phyloP scores from a whole-genome alignment of 805 yeast genomes.

The Myxozyma kluyveri region DNA sequence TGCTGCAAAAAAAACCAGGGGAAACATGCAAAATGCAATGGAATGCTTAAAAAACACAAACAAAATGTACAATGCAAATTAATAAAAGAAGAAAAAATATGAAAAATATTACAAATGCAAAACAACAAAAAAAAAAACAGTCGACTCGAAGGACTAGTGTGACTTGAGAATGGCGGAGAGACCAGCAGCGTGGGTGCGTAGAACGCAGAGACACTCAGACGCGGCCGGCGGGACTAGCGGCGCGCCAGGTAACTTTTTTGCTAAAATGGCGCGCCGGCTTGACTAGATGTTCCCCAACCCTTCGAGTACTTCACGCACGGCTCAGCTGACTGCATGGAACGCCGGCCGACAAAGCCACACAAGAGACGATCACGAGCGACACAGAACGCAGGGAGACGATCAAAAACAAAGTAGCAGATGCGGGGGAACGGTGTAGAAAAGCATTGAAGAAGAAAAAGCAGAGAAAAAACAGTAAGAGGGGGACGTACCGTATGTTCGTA shows the following conservation, averaged over 20 bases:
- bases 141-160: not conserved
- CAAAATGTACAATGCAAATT: not conserved
- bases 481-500: slow-evolving; percentile 21
- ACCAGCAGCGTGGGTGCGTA: not conserved
- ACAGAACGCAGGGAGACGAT: no score
- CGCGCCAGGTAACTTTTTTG: not conserved
- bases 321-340: no score
- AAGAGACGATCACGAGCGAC: not conserved
- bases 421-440: not conserved
- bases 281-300: not conserved
- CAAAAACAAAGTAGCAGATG: not conserved
- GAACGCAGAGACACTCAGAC: not conserved
- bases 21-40: not conserved
- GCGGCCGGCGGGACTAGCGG: not conserved
- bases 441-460: not conserved
- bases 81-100: not conserved
- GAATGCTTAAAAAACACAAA: not conserved
- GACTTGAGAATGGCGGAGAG: not conserved
- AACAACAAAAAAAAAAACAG: not conserved
- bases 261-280: not conserved
- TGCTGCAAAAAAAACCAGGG: not conserved
- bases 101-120: not conserved
- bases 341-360: not conserved
- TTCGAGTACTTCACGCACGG: no score
- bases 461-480: not conserved